These are phyloP conservation scores for Hemileccinum impolitum DNA, from an alignment of 768 basidiomycete genomes.

Conservation along the genomic window DNA sequence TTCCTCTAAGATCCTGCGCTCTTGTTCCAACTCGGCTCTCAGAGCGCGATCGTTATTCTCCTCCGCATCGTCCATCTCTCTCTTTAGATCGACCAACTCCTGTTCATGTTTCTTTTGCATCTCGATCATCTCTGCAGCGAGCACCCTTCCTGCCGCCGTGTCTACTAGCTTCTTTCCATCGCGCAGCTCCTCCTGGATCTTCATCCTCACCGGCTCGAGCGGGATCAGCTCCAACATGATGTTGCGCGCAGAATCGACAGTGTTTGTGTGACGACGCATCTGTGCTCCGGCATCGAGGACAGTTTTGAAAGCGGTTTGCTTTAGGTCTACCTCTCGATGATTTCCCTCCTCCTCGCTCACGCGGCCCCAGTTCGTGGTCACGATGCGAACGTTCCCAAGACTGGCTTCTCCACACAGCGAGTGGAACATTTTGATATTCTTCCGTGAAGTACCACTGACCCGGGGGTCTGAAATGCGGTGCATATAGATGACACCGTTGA, in stretches of 20 bases:
- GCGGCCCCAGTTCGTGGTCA: constrained; percentile 46
- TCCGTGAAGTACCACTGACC: constrained; percentile 39
- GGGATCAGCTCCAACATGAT: constrained; percentile 39
- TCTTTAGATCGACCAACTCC: constrained; percentile 40
- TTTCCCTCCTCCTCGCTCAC: constrained; percentile 26
- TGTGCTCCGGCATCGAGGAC: constrained; percentile 41
- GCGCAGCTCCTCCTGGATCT: constrained; percentile 48
- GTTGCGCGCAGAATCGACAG: constrained; percentile 35
- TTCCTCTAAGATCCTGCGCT: constrained; percentile 2
- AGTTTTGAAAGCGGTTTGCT: constrained; percentile 41
- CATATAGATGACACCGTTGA: constrained; percentile 46
- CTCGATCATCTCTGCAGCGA: constrained; percentile 40
- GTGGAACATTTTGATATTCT: constrained; percentile 43
- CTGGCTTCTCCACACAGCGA: constrained; percentile 43
- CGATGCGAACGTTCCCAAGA: constrained; percentile 42
- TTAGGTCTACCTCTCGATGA: constrained; percentile 26
- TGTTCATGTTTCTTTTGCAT: constrained; percentile 35
- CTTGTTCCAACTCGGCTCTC: constrained; percentile 3
- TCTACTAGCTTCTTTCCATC: constrained; percentile 39
- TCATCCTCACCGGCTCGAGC: constrained; percentile 35
- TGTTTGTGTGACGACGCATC: constrained; percentile 37
- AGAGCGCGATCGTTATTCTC: constrained; percentile 5
- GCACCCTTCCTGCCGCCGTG: constrained; percentile 45
- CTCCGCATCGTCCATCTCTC: constrained; percentile 40
- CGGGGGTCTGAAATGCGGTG: constrained; percentile 45